A percentile compares a stretch with the other conserved stretches of the same genome.
These are phyloP conservation scores for Dryas alaskensis DNA, from an alignment of 306 rosid genomes.

Conservation along the genomic window DNA sequence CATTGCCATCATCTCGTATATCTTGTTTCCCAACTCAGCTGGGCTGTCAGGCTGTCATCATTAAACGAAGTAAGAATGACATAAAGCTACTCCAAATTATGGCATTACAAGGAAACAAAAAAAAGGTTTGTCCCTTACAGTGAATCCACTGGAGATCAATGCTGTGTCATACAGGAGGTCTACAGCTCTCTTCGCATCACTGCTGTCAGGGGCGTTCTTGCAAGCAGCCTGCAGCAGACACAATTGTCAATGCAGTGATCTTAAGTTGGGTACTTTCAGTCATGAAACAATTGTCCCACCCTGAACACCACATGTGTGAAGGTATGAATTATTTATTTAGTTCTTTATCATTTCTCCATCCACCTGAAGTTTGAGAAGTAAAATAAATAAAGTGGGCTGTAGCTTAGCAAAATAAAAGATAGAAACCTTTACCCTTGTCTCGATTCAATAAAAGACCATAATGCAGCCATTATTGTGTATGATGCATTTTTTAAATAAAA, in stretches of 20 bases:
- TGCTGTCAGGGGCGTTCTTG: slow-evolving; percentile 81
- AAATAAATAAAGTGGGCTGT: no score
- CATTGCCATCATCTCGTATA: slow-evolving; percentile 93
- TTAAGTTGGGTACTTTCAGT: neutral
- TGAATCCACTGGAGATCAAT: slow-evolving; percentile 90
- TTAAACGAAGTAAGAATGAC: slow-evolving; percentile 11
- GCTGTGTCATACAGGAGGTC: slow-evolving; percentile 92
- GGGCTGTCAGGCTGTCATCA: slow-evolving; percentile 93
- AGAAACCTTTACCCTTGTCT: no score
- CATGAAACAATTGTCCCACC: neutral
- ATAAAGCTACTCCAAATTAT: neutral
- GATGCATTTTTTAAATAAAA: no score
- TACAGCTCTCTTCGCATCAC: slow-evolving; percentile 82
- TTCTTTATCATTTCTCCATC: neutral
- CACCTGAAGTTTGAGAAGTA: no score
- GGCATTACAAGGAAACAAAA: neutral
- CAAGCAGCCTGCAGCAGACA: slow-evolving; percentile 73
- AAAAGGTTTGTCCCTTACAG: slow-evolving; percentile 41
- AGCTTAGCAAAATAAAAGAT: no score
- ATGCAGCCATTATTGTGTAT: no score
- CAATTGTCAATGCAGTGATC: slow-evolving; percentile 10
- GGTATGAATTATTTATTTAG: neutral
- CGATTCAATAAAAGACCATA: no score
- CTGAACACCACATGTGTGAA: neutral
- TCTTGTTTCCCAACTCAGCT: slow-evolving; percentile 87